Conservation (phyloP, 1,139 yeast genomes). For the Hansenula sp. region DNA sequence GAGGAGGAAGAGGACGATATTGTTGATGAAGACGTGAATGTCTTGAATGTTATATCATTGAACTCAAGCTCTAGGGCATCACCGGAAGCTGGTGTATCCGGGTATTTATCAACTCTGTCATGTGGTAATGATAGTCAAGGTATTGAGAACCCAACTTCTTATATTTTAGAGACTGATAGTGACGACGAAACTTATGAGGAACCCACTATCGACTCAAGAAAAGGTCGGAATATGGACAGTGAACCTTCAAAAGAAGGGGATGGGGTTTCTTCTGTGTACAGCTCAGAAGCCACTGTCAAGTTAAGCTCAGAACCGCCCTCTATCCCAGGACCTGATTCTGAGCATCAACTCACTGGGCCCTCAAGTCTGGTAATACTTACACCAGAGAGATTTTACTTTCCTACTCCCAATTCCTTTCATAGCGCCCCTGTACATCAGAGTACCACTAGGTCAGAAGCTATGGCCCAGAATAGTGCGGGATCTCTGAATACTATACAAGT, state of each 20-base stretch:
- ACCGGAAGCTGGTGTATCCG: neutral
- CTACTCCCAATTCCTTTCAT: too few relatives aligned
- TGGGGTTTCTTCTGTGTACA: neutral
- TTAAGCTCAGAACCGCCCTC: neutral
- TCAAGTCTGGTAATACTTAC: too few relatives aligned
- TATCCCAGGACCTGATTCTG: neutral
- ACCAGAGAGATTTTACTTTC: too few relatives aligned
- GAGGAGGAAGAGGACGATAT: too few relatives aligned
- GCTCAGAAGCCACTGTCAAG: neutral
- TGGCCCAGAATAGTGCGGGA: too few relatives aligned
- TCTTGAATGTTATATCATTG: neutral
- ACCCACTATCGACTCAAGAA: neutral
- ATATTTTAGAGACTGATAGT: slow-evolving; percentile 8
- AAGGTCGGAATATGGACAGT: too few relatives aligned
- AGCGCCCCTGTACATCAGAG: too few relatives aligned
- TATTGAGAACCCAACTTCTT: slow-evolving; percentile 10
- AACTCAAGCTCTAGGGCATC: neutral
- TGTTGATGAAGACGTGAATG: too few relatives aligned
- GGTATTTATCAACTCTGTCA: neutral
- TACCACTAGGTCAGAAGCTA: too few relatives aligned
- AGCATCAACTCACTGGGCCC: too few relatives aligned
- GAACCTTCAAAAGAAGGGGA: too few relatives aligned
- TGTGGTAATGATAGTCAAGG: slow-evolving; percentile 3
- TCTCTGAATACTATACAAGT: too few relatives aligned
- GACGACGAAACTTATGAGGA: neutral